phyloP scores from a whole-genome alignment of 148 eudicot species.

The Euryodendron excelsum region DNA sequence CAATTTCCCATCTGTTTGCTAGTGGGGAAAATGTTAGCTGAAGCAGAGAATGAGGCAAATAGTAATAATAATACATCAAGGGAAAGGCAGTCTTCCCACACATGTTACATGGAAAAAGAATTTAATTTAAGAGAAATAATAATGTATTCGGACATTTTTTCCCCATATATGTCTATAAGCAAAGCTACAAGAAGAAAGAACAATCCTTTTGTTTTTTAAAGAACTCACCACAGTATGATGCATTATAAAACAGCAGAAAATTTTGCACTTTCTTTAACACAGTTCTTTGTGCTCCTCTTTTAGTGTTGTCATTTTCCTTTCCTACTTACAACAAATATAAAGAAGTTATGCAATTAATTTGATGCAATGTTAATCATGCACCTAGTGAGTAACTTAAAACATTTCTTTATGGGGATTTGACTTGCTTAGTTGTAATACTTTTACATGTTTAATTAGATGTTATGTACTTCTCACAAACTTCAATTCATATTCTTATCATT shows the following conservation, averaged over 20 bases:
- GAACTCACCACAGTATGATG: neutral
- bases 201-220: neutral
- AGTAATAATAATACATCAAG: neutral
- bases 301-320: neutral
- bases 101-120: neutral
- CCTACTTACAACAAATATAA: neutral
- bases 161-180: neutral
- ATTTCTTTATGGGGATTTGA: neutral
- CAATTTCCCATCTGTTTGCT: neutral
- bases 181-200: too few relatives aligned
- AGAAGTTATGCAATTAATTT: neutral
- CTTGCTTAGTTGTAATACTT: neutral
- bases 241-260: neutral
- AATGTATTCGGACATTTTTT: neutral
- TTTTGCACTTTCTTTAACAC: neutral
- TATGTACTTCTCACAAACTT: neutral
- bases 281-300: neutral
- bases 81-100: neutral
- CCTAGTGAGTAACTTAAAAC: neutral
- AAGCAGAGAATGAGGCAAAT: conserved; percentile 5
- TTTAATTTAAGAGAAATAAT: neutral
- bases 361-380: neutral
- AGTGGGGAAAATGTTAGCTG: neutral
- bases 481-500: neutral
- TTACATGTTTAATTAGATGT: neutral